A percentile compares a stretch with the other conserved stretches of the same genome.
Evolutionary conservation across 2,329 filamentous ascomycete species (phyloP).

Genomic region (Fusarium proliferatum): DNA sequence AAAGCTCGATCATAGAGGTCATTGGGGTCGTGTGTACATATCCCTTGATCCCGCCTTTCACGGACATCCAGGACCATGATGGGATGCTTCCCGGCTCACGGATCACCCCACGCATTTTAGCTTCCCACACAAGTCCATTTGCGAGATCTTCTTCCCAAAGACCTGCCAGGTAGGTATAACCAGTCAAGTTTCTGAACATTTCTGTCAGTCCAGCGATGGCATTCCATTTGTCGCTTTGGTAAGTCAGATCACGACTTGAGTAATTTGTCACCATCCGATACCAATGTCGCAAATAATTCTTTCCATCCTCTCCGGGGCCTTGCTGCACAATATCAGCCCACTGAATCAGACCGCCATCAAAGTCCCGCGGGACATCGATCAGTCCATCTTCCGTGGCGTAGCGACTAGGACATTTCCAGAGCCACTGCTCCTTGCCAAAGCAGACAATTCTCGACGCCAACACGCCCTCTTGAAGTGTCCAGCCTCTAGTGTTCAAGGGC

Average conservation of each 20-base stretch:
- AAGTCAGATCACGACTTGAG: neutral
- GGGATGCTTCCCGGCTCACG: neutral
- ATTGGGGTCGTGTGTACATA: neutral
- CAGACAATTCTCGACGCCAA: neutral
- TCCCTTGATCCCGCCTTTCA: neutral
- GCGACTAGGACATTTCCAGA: conserved; percentile 11
- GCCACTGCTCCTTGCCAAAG: conserved; percentile 6
- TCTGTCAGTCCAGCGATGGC: neutral
- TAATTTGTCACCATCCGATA: neutral
- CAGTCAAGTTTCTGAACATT: neutral
- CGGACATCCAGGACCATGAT: conserved; percentile 11
- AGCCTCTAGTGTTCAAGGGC: neutral
- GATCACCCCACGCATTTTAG: neutral
- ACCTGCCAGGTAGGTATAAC: neutral
- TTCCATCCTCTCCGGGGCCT: neutral
- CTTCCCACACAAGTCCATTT: conserved; percentile 2
- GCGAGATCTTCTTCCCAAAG: conserved; percentile 7
- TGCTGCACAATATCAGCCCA: neutral
- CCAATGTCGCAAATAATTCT: neutral
- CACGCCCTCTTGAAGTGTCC: conserved; percentile 10
- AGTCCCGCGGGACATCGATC: neutral
- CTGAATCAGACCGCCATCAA: neutral
- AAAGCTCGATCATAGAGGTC: neutral
- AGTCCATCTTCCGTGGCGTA: conserved; percentile 1
- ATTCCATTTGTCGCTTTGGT: neutral